phyloP scores from a whole-genome alignment of 805 yeast species.

The Wickerhamomyces xylosicus region DNA sequence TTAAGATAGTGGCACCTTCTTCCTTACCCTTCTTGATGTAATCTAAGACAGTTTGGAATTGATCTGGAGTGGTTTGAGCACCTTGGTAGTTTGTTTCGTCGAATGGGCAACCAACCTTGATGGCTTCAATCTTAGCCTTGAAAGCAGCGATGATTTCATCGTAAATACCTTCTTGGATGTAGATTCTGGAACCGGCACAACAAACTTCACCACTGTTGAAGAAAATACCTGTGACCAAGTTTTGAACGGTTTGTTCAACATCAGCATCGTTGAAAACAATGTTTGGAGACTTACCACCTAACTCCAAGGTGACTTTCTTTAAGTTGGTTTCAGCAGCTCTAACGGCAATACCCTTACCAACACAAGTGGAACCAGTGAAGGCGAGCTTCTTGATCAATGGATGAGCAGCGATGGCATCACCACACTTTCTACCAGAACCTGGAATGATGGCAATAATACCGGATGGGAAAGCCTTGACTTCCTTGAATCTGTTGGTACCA shows the following conservation, averaged over 20 bases:
- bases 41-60: conserved; percentile 46
- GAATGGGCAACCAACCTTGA: conserved; percentile 57
- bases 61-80: conserved; percentile 54
- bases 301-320: conserved; percentile 58
- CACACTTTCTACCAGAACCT: conserved; percentile 53
- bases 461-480: conserved; percentile 27
- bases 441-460: conserved; percentile 56
- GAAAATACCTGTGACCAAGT: conserved; percentile 48
- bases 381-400: conserved; percentile 52
- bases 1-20: conserved; percentile 45
- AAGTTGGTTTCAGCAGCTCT: conserved; percentile 50
- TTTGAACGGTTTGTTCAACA: conserved; percentile 32
- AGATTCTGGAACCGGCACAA: conserved; percentile 60
- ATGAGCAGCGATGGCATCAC: conserved; percentile 48
- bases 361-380: conserved; percentile 59
- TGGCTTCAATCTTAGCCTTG: conserved; percentile 36
- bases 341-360: conserved; percentile 51
- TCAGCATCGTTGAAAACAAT: conserved; percentile 51
- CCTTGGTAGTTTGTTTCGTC: conserved; percentile 49
- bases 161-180: conserved; percentile 50
- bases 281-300: conserved; percentile 64
- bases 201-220: conserved; percentile 66
- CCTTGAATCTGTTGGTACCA: neutral
- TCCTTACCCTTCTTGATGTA: conserved; percentile 47
- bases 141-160: conserved; percentile 40